These are phyloP conservation scores for Malania oleifera DNA, from an alignment of 164 flowering plant genomes.

Conservation along the genomic window DNA sequence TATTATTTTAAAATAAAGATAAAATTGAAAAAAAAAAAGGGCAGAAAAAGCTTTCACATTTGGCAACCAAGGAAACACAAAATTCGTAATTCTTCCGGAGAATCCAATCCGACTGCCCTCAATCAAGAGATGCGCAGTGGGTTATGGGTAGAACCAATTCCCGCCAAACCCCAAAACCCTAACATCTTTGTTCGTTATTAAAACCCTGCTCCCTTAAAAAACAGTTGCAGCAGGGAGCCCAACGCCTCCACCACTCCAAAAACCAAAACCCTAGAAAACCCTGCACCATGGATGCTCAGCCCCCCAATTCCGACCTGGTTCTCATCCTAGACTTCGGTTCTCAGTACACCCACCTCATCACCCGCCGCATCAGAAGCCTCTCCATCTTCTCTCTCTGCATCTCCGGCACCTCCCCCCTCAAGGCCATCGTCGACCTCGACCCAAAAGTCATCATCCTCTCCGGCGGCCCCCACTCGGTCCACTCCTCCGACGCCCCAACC, in stretches of 20 bases:
- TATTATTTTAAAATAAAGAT: too few species aligned
- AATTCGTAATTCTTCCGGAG: too few species aligned
- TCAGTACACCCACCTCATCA: conserved; percentile 94
- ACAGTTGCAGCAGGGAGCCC: neutral
- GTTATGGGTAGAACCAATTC: neutral
- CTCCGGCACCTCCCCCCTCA: conserved; percentile 70
- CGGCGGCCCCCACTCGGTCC: conserved; percentile 94
- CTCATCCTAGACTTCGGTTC: conserved; percentile 85
- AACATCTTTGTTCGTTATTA: conserved; percentile 9
- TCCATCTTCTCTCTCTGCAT: conserved; percentile 82
- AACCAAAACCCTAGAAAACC: neutral
- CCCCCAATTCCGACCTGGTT: conserved; percentile 51
- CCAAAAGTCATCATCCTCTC: conserved; percentile 85
- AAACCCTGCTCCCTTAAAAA: conserved; percentile 2
- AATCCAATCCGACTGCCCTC: too few species aligned
- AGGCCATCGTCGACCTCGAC: conserved; percentile 49
- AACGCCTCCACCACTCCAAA: conserved; percentile 3
- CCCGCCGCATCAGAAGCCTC: conserved; percentile 81
- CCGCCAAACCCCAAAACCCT: conserved; percentile 10
- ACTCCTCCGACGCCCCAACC: conserved; percentile 50
- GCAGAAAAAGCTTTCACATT: too few species aligned
- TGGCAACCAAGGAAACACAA: too few species aligned
- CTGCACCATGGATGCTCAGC: conserved; percentile 38
- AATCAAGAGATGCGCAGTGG: too few species aligned
- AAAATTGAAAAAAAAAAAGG: too few species aligned